Base-by-base conservation (phyloP, 257 asterid genomes). In the Nicotiana obtusifolia region DNA sequence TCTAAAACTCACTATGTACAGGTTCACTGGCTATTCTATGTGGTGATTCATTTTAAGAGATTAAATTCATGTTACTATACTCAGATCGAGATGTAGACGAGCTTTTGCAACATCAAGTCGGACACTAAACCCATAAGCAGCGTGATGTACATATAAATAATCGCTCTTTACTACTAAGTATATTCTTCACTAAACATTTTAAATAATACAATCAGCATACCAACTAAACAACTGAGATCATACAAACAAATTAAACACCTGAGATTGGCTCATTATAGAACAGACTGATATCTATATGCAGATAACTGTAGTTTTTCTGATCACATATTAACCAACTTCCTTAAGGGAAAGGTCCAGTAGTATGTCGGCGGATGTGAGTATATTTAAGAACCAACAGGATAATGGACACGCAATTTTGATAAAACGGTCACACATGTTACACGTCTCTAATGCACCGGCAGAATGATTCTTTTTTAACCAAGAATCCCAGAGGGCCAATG, bases 161-260 rank as follows among this genome's bases (percentile, higher is more conserved):
- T 8, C 0, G 3, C 16, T 68, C 56, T 35, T 35, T 7, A 35
- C 41, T 11, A 20, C 7, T 41, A 5, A 20, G 77, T 11, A 71
- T 71, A 13, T 20, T 44, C 78, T 71, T 44, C 57, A 44, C 47
- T 41, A 41, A 41, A 16, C 59, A 5, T 22, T 44, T 30, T 20
- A 71, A 15, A 71, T 69, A 69, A 41, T 37, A 69, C 20, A 20
- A 71, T 71, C 78, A 71, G 78, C 59, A 71, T 11, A 71, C 59
- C 20, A 20, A 31, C 24, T 71, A 71, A 71, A 13, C 35, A 44
- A 57, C 60, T 71, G 37, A 22, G 78, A 44, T 71, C 47, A 41
- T 41, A 41, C 10, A 7, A 8, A 41, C 7, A 41, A 8, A 31
- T 20, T 71, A 71, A 20, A 41, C 33, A 44, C 60, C 59, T 44